Evolutionary conservation across 805 yeast genomes (phyloP).

Genomic region (Suhomyces canberraensis): DNA sequence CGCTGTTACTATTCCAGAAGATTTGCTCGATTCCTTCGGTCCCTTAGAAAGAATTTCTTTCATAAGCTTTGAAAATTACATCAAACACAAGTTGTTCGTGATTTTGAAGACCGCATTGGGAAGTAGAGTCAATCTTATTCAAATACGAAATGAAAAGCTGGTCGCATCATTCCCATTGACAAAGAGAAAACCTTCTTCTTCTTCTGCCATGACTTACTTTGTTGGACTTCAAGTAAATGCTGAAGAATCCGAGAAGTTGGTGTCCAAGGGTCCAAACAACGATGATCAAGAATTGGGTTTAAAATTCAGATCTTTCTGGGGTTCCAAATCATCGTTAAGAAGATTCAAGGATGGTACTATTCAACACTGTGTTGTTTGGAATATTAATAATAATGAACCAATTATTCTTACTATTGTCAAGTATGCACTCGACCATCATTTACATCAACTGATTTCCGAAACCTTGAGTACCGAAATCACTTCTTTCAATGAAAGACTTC

Average conservation of each 20-base stretch:
- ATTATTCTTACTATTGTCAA: slow-evolving; percentile 62
- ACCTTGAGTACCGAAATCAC: slow-evolving; percentile 36
- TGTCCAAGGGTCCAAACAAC: slow-evolving; percentile 82
- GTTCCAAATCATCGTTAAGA: slow-evolving; percentile 76
- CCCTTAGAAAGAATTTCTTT: slow-evolving; percentile 71
- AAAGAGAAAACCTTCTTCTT: slow-evolving; percentile 51
- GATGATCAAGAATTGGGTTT: slow-evolving; percentile 51
- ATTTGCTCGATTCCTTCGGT: slow-evolving; percentile 50
- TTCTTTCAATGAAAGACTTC: slow-evolving; percentile 50
- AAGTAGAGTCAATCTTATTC: slow-evolving; percentile 40
- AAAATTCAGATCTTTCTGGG: slow-evolving; percentile 86
- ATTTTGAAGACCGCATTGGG: slow-evolving; percentile 58
- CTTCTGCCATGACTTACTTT: slow-evolving; percentile 29
- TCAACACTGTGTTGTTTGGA: slow-evolving; percentile 90
- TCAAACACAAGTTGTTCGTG: slow-evolving; percentile 58
- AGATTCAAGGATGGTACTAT: slow-evolving; percentile 91
- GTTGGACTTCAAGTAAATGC: slow-evolving; percentile 71
- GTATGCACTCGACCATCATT: slow-evolving; percentile 62
- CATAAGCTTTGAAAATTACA: slow-evolving; percentile 63
- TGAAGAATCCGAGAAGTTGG: slow-evolving; percentile 71
- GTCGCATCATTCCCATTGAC: slow-evolving; percentile 35
- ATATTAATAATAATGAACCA: slow-evolving; percentile 51
- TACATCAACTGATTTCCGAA: slow-evolving; percentile 43
- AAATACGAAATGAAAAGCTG: slow-evolving; percentile 26
- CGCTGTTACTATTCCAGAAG: slow-evolving; percentile 46